Conservation (phyloP, 371 early-diverging fungal genomes). For the Lichtheimia corymbifera region DNA sequence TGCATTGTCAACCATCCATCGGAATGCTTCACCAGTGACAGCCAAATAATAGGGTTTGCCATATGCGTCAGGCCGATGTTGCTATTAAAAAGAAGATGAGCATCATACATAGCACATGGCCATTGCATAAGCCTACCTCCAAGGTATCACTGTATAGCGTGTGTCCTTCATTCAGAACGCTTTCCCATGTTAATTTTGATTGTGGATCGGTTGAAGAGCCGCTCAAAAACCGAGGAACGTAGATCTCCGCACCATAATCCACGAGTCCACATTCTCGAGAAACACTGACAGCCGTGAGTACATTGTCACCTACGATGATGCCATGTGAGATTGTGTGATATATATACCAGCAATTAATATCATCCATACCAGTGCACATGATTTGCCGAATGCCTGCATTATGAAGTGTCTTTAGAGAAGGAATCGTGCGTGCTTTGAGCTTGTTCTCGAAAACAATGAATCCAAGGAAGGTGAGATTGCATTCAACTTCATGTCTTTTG, state of each 20-base stretch:
- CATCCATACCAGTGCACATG: constrained; percentile 92
- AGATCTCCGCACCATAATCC: constrained; percentile 53
- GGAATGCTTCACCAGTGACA: constrained; percentile 94
- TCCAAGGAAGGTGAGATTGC: constrained; percentile 86
- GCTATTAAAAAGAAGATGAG: constrained; percentile 4
- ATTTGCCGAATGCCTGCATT: constrained; percentile 91
- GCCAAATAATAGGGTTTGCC: constrained; percentile 73
- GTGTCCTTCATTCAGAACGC: constrained; percentile 58
- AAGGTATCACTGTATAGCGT: constrained; percentile 66
- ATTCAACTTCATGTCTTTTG: constrained; percentile 83
- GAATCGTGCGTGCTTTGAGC: constrained; percentile 86
- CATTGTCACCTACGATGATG: constrained; percentile 78
- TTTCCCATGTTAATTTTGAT: constrained; percentile 74
- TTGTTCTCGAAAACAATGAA: constrained; percentile 99
- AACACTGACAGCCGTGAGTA: constrained; percentile 97
- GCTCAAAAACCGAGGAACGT: constrained; percentile 55
- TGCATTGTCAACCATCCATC: constrained; percentile 89
- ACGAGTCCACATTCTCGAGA: constrained; percentile 89
- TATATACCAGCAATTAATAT: too few relatives aligned
- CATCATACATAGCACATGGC: constrained; percentile 4
- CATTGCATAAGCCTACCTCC: constrained; percentile 34
- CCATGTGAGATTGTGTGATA: too few relatives aligned
- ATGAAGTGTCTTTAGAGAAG: constrained; percentile 83
- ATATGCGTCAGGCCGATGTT: constrained; percentile 7
- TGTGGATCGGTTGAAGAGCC: constrained; percentile 55